Percentiles rank a stretch among this genome's conserved stretches.
phyloP scores from a whole-genome alignment of 148 eudicot species.

The Polygonum aviculare region DNA sequence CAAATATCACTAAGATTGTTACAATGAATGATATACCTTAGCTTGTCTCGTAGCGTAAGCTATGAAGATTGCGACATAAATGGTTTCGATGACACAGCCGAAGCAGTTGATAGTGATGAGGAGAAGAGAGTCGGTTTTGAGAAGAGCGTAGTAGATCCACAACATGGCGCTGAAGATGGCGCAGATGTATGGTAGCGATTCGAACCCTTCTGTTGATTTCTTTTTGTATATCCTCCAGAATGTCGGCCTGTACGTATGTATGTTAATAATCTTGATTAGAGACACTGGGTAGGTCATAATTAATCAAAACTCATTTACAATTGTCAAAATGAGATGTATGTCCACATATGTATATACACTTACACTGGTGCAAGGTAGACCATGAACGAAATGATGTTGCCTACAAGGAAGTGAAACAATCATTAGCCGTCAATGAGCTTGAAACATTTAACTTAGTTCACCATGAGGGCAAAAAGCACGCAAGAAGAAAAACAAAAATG shows the following conservation, averaged over 20 bases:
- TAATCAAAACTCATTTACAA: neutral
- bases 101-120: constrained; percentile 57
- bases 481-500: no score
- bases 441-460: neutral
- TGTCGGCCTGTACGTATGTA: constrained; percentile 44
- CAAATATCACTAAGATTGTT: neutral
- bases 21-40: constrained; percentile 21
- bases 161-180: constrained; percentile 77
- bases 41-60: constrained; percentile 61
- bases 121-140: constrained; percentile 40
- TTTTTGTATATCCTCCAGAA: constrained; percentile 55
- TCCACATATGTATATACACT: constrained; percentile 15
- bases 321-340: no score
- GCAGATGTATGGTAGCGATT: constrained; percentile 60
- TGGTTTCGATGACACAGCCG: constrained; percentile 41
- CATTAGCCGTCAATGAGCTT: neutral
- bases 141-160: constrained; percentile 50
- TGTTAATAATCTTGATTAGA: neutral
- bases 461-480: neutral
- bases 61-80: constrained; percentile 44
- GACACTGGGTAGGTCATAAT: neutral
- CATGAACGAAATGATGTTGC: constrained; percentile 78
- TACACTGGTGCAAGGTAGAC: constrained; percentile 88
- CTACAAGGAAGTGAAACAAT: constrained; percentile 22
- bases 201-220: constrained; percentile 81